Conservation (phyloP, 768 basidiomycete genomes). For the Asterophora parasitica region DNA sequence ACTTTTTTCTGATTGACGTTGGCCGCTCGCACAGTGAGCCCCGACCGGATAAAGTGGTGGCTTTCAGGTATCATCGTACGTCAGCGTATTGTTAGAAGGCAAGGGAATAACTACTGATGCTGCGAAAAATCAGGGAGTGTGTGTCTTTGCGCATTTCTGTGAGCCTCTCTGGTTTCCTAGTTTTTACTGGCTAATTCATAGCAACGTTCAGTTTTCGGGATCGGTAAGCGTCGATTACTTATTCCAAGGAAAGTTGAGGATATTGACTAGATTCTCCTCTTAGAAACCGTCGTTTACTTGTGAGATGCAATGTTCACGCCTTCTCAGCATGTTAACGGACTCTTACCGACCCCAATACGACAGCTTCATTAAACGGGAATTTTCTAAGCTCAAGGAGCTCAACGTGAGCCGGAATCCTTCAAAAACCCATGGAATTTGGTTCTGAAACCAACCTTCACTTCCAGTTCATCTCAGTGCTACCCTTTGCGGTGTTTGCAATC, state of each 20-base stretch:
- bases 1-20: background rate
- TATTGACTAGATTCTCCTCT: background rate
- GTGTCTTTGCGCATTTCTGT: slow-evolving; percentile 39
- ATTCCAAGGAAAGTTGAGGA: background rate
- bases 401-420: slow-evolving; percentile 22
- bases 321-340: background rate
- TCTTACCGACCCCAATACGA: background rate
- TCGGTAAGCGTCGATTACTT: slow-evolving; percentile 24
- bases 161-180: slow-evolving; percentile 11
- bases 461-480: slow-evolving; percentile 33
- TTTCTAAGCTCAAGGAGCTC: slow-evolving; percentile 29
- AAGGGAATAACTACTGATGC: background rate
- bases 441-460: background rate
- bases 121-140: slow-evolving; percentile 18
- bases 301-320: slow-evolving; percentile 14
- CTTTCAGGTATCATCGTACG: slow-evolving; percentile 32
- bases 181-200: background rate
- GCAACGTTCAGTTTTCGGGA: slow-evolving; percentile 31
- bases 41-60: slow-evolving; percentile 29
- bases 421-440: background rate
- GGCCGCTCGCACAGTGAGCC: slow-evolving; percentile 34
- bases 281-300: slow-evolving; percentile 36
- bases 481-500: slow-evolving; percentile 41
- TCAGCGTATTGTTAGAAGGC: background rate
- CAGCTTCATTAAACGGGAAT: slow-evolving; percentile 36